phyloP scores from a whole-genome alignment of 768 basidiomycete species.

The Daedaleopsis sinensis region DNA sequence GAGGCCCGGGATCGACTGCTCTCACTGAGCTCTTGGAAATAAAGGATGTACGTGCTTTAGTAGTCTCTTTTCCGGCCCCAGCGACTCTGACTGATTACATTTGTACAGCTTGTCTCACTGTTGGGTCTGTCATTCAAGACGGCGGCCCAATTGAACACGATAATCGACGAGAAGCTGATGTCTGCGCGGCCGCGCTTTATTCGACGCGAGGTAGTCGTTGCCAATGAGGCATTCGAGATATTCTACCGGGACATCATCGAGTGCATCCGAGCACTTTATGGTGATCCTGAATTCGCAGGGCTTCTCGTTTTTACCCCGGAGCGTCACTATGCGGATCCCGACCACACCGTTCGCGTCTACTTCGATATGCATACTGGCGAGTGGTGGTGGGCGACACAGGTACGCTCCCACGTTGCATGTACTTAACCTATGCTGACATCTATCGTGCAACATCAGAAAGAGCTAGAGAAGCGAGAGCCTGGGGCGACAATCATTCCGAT shows the following conservation, averaged over 20 bases:
- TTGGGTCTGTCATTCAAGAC: slow-evolving; percentile 41
- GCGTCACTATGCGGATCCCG: slow-evolving; percentile 37
- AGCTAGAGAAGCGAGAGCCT: too few relatives aligned
- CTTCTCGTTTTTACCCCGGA: slow-evolving; percentile 40
- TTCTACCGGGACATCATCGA: slow-evolving; percentile 39
- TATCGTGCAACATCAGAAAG: too few relatives aligned
- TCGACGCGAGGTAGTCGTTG: slow-evolving; percentile 31
- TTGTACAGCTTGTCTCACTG: too few relatives aligned
- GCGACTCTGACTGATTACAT: too few relatives aligned
- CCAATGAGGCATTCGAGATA: slow-evolving; percentile 34
- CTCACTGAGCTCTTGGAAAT: too few relatives aligned
- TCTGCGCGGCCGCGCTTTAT: slow-evolving; percentile 29
- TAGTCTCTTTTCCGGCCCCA: too few relatives aligned
- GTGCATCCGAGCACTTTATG: slow-evolving; percentile 39
- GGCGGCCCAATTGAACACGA: slow-evolving; percentile 34
- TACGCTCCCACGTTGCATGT: too few relatives aligned
- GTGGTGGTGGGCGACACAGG: slow-evolving; percentile 58
- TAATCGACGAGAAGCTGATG: slow-evolving; percentile 36
- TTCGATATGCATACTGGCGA: slow-evolving; percentile 49
- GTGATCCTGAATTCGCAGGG: slow-evolving; percentile 35
- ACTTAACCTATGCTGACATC: too few relatives aligned
- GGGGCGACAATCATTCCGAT: too few relatives aligned
- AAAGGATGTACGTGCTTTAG: too few relatives aligned
- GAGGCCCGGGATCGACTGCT: too few relatives aligned
- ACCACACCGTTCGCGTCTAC: slow-evolving; percentile 33